Percentiles rank a stretch among this genome's conserved stretches.
Evolutionary conservation across 129 eudicot species (phyloP).

Genomic region (Saposhnikovia divaricata): DNA sequence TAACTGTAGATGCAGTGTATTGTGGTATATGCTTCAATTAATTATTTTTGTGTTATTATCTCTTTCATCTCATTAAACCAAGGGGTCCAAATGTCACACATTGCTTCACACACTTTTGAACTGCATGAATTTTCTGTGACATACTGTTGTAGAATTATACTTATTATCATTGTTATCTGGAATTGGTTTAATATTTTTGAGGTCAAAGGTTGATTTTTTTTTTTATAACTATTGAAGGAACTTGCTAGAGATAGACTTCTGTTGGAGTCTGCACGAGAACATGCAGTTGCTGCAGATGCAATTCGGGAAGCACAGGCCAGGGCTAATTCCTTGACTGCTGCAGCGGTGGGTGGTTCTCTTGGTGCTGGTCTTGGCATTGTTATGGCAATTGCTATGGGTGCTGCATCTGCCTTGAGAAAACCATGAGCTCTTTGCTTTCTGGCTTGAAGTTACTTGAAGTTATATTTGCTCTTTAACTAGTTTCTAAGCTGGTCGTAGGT

Average conservation of each 20-base stretch:
- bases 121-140: neutral
- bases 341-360: conserved; percentile 89
- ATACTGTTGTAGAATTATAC: neutral
- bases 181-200: neutral
- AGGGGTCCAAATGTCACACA: neutral
- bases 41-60: neutral
- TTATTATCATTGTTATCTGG: neutral
- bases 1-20: neutral
- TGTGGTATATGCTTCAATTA: neutral
- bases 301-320: conserved; percentile 53
- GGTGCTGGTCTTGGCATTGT: conserved; percentile 92
- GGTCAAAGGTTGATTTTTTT: neutral
- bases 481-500: neutral
- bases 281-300: conserved; percentile 37
- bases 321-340: conserved; percentile 65
- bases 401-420: conserved; percentile 95
- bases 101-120: neutral
- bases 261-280: conserved; percentile 58
- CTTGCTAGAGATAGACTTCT: conserved; percentile 67
- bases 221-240: conserved; percentile 37
- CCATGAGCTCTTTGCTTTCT: conserved; percentile 36
- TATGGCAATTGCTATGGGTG: conserved; percentile 96
- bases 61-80: neutral
- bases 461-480: neutral
- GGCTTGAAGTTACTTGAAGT: neutral